phyloP scores from a whole-genome alignment of 2,329 filamentous ascomycete species.

The Diaporthe sp. region DNA sequence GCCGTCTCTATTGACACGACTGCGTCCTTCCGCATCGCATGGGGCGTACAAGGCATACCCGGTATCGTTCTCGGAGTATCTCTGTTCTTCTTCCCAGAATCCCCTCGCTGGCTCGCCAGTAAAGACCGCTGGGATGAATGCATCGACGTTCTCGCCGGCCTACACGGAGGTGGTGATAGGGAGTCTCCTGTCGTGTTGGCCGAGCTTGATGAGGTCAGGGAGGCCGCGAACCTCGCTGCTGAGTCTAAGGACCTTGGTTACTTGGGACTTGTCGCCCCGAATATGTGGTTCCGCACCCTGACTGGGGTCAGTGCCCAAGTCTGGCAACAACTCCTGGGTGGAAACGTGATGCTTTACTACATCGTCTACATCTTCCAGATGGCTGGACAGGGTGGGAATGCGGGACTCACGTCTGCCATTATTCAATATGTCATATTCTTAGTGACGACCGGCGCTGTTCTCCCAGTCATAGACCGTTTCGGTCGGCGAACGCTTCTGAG shows the following conservation, averaged over 20 bases:
- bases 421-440: slow-evolving; percentile 71
- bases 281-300: slow-evolving; percentile 65
- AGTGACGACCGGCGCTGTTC: slow-evolving; percentile 63
- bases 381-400: slow-evolving; percentile 44
- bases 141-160: slow-evolving; percentile 67
- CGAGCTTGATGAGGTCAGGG: slow-evolving; percentile 44
- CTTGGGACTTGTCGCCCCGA: slow-evolving; percentile 60
- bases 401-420: slow-evolving; percentile 62
- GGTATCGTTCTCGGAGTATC: slow-evolving; percentile 67
- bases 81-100: slow-evolving; percentile 73
- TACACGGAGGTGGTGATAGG: slow-evolving; percentile 70
- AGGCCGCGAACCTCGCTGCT: slow-evolving; percentile 55
- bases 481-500: slow-evolving; percentile 62
- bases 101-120: slow-evolving; percentile 78
- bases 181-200: slow-evolving; percentile 62
- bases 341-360: slow-evolving; percentile 72
- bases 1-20: slow-evolving; percentile 62
- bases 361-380: slow-evolving; percentile 71
- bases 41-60: slow-evolving; percentile 72
- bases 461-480: slow-evolving; percentile 64
- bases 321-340: slow-evolving; percentile 68
- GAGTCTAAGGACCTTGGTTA: slow-evolving; percentile 57
- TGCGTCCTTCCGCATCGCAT: slow-evolving; percentile 72
- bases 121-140: slow-evolving; percentile 78
- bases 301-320: slow-evolving; percentile 67